Evolutionary conservation across 148 eudicot species (phyloP).

Genomic region (Silene uniflora): DNA sequence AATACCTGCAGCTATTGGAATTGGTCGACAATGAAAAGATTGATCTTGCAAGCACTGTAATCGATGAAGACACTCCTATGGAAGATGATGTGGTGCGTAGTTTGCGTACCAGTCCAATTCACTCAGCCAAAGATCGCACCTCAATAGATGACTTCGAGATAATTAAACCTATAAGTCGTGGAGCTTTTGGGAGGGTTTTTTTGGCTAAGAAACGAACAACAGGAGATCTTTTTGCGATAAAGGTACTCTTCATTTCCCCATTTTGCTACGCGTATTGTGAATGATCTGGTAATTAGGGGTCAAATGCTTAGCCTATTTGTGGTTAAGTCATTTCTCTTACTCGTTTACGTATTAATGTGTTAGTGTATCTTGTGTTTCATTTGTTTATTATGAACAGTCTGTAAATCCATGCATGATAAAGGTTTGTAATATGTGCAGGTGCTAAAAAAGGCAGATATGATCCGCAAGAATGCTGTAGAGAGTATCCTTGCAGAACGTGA

Average conservation of each 20-base stretch:
- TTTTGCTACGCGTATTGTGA: constrained; percentile 2
- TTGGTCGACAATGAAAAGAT: constrained; percentile 88
- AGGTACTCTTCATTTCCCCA: constrained; percentile 43
- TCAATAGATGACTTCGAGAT: constrained; percentile 98
- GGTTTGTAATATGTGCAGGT: constrained; percentile 45
- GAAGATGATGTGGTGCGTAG: constrained; percentile 97
- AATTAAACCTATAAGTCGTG: constrained; percentile 96
- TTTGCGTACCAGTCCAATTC: constrained; percentile 90
- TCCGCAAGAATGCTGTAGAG: constrained; percentile 98
- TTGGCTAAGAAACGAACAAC: constrained; percentile 93
- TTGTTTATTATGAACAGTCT: neutral
- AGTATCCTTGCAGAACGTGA: constrained; percentile 98
- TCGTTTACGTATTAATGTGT: neutral
- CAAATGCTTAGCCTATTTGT: neutral
- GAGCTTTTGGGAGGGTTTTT: constrained; percentile 97
- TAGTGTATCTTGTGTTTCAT: constrained; percentile 5
- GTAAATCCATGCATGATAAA: neutral
- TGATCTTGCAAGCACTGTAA: constrained; percentile 82
- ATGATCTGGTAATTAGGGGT: constrained; percentile 1
- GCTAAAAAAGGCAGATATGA: constrained; percentile 92
- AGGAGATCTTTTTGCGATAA: constrained; percentile 98
- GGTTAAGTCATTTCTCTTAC: neutral
- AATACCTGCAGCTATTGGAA: constrained; percentile 88
- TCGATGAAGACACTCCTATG: constrained; percentile 96
- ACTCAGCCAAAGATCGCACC: constrained; percentile 84